These are phyloP conservation scores for Rhodamnia rubescens DNA, from an alignment of 345 rosid species.

Conservation along the genomic window DNA sequence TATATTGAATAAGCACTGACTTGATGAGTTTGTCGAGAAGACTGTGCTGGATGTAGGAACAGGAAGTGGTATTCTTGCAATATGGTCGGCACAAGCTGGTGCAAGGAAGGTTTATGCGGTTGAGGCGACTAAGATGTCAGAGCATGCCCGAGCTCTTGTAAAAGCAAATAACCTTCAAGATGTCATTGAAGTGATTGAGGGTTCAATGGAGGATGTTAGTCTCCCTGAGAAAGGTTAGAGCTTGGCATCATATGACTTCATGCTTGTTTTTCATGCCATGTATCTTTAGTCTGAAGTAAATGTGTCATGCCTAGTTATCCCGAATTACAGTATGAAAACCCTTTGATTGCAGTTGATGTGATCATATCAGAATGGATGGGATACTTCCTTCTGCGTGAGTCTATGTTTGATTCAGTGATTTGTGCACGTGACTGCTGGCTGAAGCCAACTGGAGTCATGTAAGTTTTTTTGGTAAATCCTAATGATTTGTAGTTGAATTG, in stretches of 20 bases:
- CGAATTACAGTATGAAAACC: neutral
- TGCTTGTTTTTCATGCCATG: neutral
- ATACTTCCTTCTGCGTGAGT: slow-evolving; percentile 87
- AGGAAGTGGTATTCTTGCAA: slow-evolving; percentile 97
- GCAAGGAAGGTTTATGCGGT: slow-evolving; percentile 97
- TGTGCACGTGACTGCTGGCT: slow-evolving; percentile 98
- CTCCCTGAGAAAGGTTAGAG: slow-evolving; percentile 84
- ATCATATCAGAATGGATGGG: slow-evolving; percentile 99
- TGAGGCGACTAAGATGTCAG: slow-evolving; percentile 91
- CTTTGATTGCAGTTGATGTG: slow-evolving; percentile 65
- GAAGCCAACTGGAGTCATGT: slow-evolving; percentile 90
- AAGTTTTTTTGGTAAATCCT: slow-evolving; percentile 12
- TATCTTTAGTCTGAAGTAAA: neutral
- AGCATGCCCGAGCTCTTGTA: slow-evolving; percentile 84
- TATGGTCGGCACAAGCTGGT: slow-evolving; percentile 99
- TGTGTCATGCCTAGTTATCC: neutral
- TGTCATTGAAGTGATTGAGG: slow-evolving; percentile 79
- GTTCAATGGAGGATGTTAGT: slow-evolving; percentile 67
- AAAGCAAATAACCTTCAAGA: slow-evolving; percentile 62
- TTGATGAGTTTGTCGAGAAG: slow-evolving; percentile 24
- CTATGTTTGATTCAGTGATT: slow-evolving; percentile 98
- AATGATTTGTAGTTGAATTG: neutral
- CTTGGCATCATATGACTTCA: neutral
- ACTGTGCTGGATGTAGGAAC: slow-evolving; percentile 95
- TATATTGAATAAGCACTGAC: slow-evolving; percentile 7